Conservation (phyloP, 805 yeast genomes). For the Millerozyma acaciae region DNA sequence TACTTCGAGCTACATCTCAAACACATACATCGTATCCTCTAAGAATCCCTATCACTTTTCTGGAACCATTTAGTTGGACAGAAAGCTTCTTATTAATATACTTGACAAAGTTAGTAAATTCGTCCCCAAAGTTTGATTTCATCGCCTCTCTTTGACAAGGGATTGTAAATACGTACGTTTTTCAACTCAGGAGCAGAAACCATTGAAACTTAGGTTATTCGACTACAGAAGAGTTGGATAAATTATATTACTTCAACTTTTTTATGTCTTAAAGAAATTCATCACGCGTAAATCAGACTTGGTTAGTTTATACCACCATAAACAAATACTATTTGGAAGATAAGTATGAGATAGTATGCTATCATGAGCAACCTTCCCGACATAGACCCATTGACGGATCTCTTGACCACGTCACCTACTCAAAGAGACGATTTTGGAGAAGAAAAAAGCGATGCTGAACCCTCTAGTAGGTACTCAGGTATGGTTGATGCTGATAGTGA, state of each 20-base stretch:
- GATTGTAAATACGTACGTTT: conserved; percentile 35
- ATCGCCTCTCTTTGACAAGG: background rate
- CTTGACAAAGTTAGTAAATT: conserved; percentile 31
- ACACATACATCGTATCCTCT: conserved; percentile 73
- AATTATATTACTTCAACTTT: too few species aligned
- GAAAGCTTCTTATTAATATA: conserved; percentile 76
- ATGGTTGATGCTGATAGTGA: conserved; percentile 1
- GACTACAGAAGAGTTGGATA: background rate
- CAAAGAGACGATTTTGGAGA: conserved; percentile 1
- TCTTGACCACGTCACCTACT: conserved; percentile 21
- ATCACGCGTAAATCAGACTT: too few species aligned
- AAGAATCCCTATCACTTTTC: conserved; percentile 75
- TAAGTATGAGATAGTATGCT: too few species aligned
- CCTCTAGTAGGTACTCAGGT: background rate
- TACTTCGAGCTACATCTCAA: background rate
- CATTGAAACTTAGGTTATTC: conserved; percentile 21
- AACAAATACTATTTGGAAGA: too few species aligned
- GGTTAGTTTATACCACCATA: too few species aligned
- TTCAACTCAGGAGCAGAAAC: conserved; percentile 62
- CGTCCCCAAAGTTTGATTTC: background rate
- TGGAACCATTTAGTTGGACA: conserved; percentile 72
- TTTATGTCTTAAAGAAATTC: too few species aligned
- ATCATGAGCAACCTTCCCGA: conserved; percentile 23
- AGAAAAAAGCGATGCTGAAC: background rate
- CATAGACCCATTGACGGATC: conserved; percentile 23